Evolutionary conservation across 164 flowering plant species (phyloP).

Genomic region (Vitis labrusca): DNA sequence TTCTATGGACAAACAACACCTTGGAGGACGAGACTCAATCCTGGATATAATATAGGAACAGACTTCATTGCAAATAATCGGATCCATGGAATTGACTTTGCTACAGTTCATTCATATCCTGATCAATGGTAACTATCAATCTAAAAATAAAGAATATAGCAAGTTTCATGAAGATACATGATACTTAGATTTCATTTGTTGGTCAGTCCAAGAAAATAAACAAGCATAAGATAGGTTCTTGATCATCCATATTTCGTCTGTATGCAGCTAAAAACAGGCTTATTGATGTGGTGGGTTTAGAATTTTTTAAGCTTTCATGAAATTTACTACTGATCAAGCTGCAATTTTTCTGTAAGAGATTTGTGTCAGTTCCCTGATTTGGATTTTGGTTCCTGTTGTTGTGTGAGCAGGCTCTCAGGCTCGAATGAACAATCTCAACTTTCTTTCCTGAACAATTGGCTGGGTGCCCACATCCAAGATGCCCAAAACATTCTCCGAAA

Average conservation of each 20-base stretch:
- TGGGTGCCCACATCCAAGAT: slow-evolving; percentile 56
- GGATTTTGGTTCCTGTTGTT: background rate
- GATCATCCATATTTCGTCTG: background rate
- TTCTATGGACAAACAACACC: slow-evolving; percentile 60
- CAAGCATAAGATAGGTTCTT: no score
- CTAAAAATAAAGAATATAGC: background rate
- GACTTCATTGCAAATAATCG: slow-evolving; percentile 71
- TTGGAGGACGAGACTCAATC: slow-evolving; percentile 47
- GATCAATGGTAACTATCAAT: slow-evolving; percentile 55
- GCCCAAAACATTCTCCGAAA: slow-evolving; percentile 54
- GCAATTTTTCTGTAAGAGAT: background rate
- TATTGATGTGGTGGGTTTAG: background rate
- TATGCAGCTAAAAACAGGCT: background rate
- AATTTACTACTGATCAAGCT: background rate
- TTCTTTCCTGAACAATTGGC: slow-evolving; percentile 64
- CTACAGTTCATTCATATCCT: slow-evolving; percentile 67
- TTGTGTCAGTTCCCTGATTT: background rate
- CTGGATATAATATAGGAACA: slow-evolving; percentile 50
- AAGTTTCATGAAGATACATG: background rate
- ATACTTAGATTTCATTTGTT: background rate
- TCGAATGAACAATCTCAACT: slow-evolving; percentile 50
- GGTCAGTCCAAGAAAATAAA: no score
- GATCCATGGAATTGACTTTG: slow-evolving; percentile 64
- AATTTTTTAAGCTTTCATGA: background rate
- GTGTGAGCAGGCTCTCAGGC: slow-evolving; percentile 48